Conservation (phyloP, 78 protist species). For the Tieghemostelium lacteum region DNA sequence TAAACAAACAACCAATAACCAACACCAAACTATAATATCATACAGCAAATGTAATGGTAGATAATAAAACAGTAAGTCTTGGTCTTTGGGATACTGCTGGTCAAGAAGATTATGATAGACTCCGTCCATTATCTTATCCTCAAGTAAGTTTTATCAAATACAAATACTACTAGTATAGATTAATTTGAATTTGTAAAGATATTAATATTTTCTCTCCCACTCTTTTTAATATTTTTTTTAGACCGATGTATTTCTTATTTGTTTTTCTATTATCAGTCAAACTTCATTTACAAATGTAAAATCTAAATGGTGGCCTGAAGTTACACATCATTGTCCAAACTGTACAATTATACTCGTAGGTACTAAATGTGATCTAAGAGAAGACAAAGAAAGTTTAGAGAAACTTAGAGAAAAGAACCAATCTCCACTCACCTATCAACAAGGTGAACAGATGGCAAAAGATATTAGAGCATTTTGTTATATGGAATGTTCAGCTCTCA, state of each 20-base stretch:
- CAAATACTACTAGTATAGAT: too few relatives aligned
- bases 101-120: conserved; percentile 94
- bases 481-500: conserved; percentile 96
- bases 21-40: neutral
- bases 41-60: conserved; percentile 79
- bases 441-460: conserved; percentile 78
- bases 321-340: conserved; percentile 91
- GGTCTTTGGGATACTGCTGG: conserved; percentile 98
- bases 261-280: conserved; percentile 86
- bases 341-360: conserved; percentile 94
- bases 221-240: too few relatives aligned
- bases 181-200: too few relatives aligned
- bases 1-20: neutral
- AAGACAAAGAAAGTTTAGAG: conserved; percentile 82
- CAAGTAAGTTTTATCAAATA: too few relatives aligned
- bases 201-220: too few relatives aligned
- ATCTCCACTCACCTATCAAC: conserved; percentile 76
- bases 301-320: conserved; percentile 92
- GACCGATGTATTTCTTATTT: conserved; percentile 91
- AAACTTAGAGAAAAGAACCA: conserved; percentile 72
- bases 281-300: conserved; percentile 91
- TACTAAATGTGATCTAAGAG: conserved; percentile 91
- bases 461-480: conserved; percentile 88
- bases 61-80: conserved; percentile 71
- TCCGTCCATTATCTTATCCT: conserved; percentile 90